Base-by-base conservation (phyloP, 202 grass and related monocot species). In the Brachypodium distachyon region DNA sequence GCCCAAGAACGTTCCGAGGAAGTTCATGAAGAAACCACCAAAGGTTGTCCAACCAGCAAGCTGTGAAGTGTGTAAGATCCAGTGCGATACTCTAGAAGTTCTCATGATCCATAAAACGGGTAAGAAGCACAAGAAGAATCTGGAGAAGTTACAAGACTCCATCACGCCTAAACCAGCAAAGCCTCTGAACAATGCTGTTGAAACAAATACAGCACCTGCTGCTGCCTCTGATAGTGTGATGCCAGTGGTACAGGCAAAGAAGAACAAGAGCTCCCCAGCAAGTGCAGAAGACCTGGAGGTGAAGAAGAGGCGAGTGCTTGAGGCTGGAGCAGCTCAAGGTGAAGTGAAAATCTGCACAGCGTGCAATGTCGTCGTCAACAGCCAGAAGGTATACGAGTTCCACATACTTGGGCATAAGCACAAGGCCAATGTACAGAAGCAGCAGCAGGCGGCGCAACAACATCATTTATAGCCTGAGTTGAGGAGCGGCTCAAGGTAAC, bases 51-150 rank as follows among this genome's bases (percentile, higher is more conserved):
- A 83, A 63, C 67, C 73, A 61, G 56, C 67, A 44, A 86, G 57
- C 39, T 95, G 92, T 85, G 77, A 85, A 25, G 78, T 89, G 41
- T 95, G 92, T 63, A 84, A 95, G 61, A 68, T 97, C 41, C 65
- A 88, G 29, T 97, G 93, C 0, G 83, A 84, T 62, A 93, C 87
- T n/a, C 65, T 52, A 14, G 85, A 97, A 4, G 80, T 90, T 70
- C 79, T 97, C 23, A 33, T 37, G 69, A 33, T 67, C 19, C 88
- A 95, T 72, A 91, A 84, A 53, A 78, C 79, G 27, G 88, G 88
- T 12, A 95, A 87, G 76, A 95, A 91, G 55, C 86, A 95, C 61
- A 78, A 89, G 82, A 91, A 81, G 61, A 93, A 91, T 38, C 32
- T 93, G 81, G 71, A 83, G 68, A 95, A 87, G 70, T 67, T 95